Conservation (phyloP, 2,329 filamentous ascomycete species). For the Ophiocordyceps camponoti-floridani region DNA sequence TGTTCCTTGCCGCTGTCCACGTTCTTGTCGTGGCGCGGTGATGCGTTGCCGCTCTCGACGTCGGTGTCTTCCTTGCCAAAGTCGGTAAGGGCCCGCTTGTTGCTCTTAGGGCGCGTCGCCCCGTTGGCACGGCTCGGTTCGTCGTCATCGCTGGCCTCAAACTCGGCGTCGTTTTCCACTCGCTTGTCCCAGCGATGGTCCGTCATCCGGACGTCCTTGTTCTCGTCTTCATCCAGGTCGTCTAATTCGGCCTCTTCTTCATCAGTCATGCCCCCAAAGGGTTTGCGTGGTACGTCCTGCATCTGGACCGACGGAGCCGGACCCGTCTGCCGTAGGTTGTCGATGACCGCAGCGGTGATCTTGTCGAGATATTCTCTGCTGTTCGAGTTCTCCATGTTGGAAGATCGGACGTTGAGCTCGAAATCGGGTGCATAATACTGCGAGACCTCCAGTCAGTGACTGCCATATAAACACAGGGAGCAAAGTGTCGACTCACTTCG, state of each 20-base stretch:
- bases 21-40: conserved; percentile 17
- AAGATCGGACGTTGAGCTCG: conserved; percentile 73
- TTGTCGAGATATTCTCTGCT: conserved; percentile 65
- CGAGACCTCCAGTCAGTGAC: conserved; percentile 3
- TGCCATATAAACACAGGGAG: conserved; percentile 3
- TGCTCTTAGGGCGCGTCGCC: conserved; percentile 33
- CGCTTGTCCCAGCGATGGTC: conserved; percentile 69
- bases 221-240: conserved; percentile 66
- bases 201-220: conserved; percentile 68
- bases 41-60: conserved; percentile 18
- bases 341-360: conserved; percentile 64
- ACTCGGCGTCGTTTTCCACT: conserved; percentile 59
- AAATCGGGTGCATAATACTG: conserved; percentile 86
- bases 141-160: conserved; percentile 80
- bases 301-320: conserved; percentile 84
- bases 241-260: conserved; percentile 49
- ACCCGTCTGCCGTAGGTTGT: conserved; percentile 74
- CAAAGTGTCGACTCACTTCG: conserved; percentile 23
- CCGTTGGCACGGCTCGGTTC: conserved; percentile 60
- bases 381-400: conserved; percentile 84
- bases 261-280: conserved; percentile 43
- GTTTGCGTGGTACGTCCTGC: conserved; percentile 52
- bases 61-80: conserved; percentile 24
- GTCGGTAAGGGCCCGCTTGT: conserved; percentile 32
- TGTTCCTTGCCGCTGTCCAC: conserved; percentile 12